Base-by-base conservation (phyloP, 306 rosid genomes). In the Lathyrus sativus region DNA sequence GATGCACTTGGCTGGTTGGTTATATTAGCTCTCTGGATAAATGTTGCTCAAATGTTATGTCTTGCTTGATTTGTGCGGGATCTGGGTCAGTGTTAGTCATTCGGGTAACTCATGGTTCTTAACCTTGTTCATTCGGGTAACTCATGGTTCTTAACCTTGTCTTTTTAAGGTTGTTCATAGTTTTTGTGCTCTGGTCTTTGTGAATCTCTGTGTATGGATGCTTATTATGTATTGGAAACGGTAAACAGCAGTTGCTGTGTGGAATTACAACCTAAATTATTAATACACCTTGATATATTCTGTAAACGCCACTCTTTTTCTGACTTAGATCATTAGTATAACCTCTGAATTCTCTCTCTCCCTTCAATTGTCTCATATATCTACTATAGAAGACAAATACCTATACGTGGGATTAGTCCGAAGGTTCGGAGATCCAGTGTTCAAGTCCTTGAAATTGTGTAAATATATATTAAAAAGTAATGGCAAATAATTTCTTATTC, bases 1-100 rank as follows among this genome's bases (percentile, higher is more conserved):
- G 74, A 68, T 55, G 63, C 70, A 55, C 71, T 29, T 74, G 62
- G 70, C 71, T 80, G 65, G 78, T 62, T 81, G 38, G 38, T 35
- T 35, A 35, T 6, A 60, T 54, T 54, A 24, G 46, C 76, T 69
- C 77, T 70, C 73, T 74, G 74, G 70, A 45, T 48, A 60, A 65
- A 65, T 57, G n/a, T n/a, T n/a, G n/a, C n/a, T n/a, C n/a, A n/a
- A n/a, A n/a, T n/a, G n/a, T n/a, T n/a, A n/a, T n/a, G 62, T 59
- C 74, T 48, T 58, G 57, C 43, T 37, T 72, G 54, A 73, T 74
- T 35, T 45, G 66, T 74, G 69, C 33, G 77, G 73, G 76, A 53
- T 67, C 72, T 62, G 77, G 77, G 78, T 50, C 63, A 37, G 58
- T 65, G 24, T n/a, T 67, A 41, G 38, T 43, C 62, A 65, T 51